These are phyloP conservation scores for Lanmaoa rubissima DNA, from an alignment of 768 basidiomycete genomes.

Conservation along the genomic window DNA sequence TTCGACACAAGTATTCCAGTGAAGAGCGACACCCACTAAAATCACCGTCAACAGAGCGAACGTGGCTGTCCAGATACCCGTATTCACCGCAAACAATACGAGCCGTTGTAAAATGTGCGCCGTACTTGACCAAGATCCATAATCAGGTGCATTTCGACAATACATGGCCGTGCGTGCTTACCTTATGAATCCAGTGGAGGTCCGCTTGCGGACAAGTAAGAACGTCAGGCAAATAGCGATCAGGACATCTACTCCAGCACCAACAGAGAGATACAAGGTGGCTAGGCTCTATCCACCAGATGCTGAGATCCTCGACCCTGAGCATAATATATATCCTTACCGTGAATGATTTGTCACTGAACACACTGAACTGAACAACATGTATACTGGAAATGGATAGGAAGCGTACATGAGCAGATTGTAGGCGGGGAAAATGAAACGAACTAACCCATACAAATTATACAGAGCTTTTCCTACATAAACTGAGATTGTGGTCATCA, in stretches of 20 bases:
- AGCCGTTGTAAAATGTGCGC: conserved; percentile 9
- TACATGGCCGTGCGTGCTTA: no score
- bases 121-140: background rate
- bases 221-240: background rate
- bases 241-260: conserved; percentile 6
- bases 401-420: no score
- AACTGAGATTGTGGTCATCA: conserved; percentile 6
- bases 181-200: background rate
- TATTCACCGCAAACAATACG: conserved; percentile 2
- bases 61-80: conserved; percentile 50
- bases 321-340: background rate
- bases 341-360: background rate
- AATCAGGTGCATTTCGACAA: background rate
- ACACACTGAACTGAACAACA: background rate
- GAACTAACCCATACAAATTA: background rate
- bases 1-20: background rate
- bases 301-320: background rate
- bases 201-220: conserved; percentile 4
- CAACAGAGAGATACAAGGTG: background rate
- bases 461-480: background rate
- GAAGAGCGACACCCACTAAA: conserved; percentile 40
- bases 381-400: background rate
- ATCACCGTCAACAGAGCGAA: conserved; percentile 40
- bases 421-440: background rate
- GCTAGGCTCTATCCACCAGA: background rate